Evolutionary conservation across 2,329 filamentous ascomycete genomes (phyloP).

Genomic region (Exophiala viscosa): DNA sequence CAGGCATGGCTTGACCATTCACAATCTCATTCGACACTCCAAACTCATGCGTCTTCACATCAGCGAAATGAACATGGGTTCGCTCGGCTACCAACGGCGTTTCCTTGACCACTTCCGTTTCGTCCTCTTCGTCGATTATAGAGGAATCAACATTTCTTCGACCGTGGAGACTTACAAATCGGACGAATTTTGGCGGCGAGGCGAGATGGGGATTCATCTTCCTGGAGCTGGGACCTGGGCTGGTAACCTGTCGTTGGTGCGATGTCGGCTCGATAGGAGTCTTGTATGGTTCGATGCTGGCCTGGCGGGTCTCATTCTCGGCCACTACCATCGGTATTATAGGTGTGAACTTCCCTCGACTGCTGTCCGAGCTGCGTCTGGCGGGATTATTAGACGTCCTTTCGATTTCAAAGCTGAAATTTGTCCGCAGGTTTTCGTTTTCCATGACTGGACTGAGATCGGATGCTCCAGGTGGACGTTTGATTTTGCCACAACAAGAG

Average conservation of each 20-base stretch:
- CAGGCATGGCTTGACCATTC: background rate
- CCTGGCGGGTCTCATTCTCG: constrained; percentile 25
- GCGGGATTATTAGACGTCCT: constrained; percentile 8
- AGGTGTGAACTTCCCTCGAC: constrained; percentile 21
- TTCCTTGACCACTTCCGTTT: constrained; percentile 8
- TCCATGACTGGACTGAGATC: constrained; percentile 28
- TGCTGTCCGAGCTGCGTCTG: constrained; percentile 21
- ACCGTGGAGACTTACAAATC: constrained; percentile 26
- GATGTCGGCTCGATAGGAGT: constrained; percentile 3
- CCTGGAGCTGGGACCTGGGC: constrained; percentile 9
- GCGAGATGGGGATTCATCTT: constrained; percentile 14
- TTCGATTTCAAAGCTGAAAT: constrained; percentile 28
- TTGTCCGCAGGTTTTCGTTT: constrained; percentile 27
- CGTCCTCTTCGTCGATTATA: constrained; percentile 20
- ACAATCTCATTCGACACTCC: background rate
- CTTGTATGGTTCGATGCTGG: constrained; percentile 18
- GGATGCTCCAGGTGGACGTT: constrained; percentile 16
- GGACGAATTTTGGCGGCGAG: constrained; percentile 18
- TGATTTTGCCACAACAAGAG: constrained; percentile 27
- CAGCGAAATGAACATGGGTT: background rate
- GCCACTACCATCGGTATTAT: constrained; percentile 25
- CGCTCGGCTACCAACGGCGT: constrained; percentile 6
- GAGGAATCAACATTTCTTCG: constrained; percentile 12
- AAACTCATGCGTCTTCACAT: background rate
- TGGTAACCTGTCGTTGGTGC: background rate